Base-by-base conservation (phyloP, 768 basidiomycete genomes). In the Lepiota subincarnata region DNA sequence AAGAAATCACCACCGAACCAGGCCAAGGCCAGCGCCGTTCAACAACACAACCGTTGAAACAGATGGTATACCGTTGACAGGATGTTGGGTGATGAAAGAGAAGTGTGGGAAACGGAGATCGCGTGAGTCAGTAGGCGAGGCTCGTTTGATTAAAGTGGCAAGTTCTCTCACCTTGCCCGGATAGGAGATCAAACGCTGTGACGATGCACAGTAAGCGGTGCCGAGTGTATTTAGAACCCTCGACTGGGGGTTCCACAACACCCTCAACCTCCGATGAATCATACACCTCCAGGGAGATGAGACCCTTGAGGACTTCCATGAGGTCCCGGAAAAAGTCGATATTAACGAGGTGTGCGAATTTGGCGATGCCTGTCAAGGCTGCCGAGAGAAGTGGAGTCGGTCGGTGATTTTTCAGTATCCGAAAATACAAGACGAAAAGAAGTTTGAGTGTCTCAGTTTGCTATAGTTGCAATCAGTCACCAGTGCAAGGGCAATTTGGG, bases 371-470 rank as follows among this genome's bases (percentile, higher is more conserved):
- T 62, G 88, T 86, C 58, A 99, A 76, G 39, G 94, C 95, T 28
- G 89, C 81, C 18, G 92, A 86, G 12, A 98, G 78, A 7, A 98
- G 78, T 14, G 84, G 81, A 1, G 89, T 89, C 28, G 87, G 84
- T 19, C 73, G 76, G 10, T 90, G 84, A 66, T 83, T 85, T 71
- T 98, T 99, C 60, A 99, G 76, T 61, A 98, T 89, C 57, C 89
- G 86, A 72, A 99, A 98, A 73, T 99, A 99, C 43, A 99, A 77
- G 14, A 93, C 92, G 68, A 99, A 99, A 43, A 98, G 79, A 58
- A 98, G 84, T 68, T 99, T 98, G 60, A 99, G 78, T 47, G 96
- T 98, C 75, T 99, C 97, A 16, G 95, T 98, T 78, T 97, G 95
- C 94, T 97, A 16, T 50, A 36, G 38, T 31, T 24, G 52, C 46